Conservation (phyloP, 805 yeast genomes). For the Wickerhamiella parazyma region DNA sequence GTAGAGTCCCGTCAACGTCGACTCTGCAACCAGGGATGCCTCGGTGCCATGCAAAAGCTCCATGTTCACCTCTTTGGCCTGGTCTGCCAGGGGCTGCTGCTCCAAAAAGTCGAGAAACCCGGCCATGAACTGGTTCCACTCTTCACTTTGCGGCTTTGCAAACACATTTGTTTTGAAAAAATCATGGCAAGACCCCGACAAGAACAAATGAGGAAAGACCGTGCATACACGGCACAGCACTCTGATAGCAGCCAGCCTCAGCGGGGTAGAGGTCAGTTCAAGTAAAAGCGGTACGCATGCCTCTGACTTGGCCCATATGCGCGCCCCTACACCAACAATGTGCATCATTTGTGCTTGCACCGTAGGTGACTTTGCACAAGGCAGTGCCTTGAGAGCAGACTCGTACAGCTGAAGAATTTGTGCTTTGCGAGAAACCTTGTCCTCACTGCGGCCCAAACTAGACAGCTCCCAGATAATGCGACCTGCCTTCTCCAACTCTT, state of each 20-base stretch:
- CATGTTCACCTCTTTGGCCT: neutral
- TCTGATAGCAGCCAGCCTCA: constrained; percentile 3
- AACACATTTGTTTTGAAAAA: neutral
- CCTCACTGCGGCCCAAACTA: constrained; percentile 1
- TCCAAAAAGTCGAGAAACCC: constrained; percentile 7
- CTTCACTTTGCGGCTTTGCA: neutral
- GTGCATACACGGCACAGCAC: constrained; percentile 8
- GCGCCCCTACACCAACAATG: constrained; percentile 4
- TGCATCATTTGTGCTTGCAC: neutral
- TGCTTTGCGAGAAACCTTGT: neutral
- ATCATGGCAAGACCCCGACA: constrained; percentile 1
- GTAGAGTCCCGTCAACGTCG: constrained; percentile 8
- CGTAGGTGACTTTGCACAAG: neutral
- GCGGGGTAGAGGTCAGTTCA: neutral
- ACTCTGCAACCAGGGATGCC: constrained; percentile 3
- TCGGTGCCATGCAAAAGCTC: constrained; percentile 4
- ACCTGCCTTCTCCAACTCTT: constrained; percentile 9
- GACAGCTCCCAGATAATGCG: constrained; percentile 9
- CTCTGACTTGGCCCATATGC: constrained; percentile 2
- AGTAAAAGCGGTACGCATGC: neutral
- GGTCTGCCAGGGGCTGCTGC: neutral
- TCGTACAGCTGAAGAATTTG: neutral
- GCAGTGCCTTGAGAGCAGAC: neutral
- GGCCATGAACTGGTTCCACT: constrained; percentile 10
- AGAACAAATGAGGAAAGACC: constrained; percentile 4